These are phyloP conservation scores for Hyphopichia khmerensis DNA, from an alignment of 1,139 yeast genomes.

Conservation along the genomic window DNA sequence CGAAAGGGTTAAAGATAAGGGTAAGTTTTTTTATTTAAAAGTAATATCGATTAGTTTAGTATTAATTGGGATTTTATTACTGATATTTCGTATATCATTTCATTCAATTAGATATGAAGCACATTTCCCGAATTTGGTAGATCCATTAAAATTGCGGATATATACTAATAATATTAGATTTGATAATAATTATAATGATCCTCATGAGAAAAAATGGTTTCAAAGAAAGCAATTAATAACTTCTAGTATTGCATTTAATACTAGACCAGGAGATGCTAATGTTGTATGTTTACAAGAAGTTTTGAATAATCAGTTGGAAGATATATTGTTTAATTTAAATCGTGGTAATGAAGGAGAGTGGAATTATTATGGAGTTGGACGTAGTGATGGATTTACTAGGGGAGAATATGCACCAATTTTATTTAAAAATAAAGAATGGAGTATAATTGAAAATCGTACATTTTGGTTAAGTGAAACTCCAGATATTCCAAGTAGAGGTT, in stretches of 20 bases:
- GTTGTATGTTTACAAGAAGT: slow-evolving; percentile 58
- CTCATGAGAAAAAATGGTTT: slow-evolving; percentile 45
- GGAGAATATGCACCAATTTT: slow-evolving; percentile 51
- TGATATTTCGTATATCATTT: not conserved
- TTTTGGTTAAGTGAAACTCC: slow-evolving; percentile 51
- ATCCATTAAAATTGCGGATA: slow-evolving; percentile 31
- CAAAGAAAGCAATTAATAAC: slow-evolving; percentile 36
- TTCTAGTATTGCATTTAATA: slow-evolving; percentile 37
- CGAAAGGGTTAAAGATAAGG: not conserved
- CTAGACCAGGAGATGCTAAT: slow-evolving; percentile 31
- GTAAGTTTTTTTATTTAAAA: not conserved
- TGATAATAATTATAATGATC: slow-evolving; percentile 33
- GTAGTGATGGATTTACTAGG: slow-evolving; percentile 40
- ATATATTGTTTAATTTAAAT: slow-evolving; percentile 38
- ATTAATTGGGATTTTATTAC: not conserved
- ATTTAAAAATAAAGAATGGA: slow-evolving; percentile 35
- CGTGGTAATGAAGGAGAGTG: slow-evolving; percentile 25
- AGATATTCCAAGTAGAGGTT: slow-evolving; percentile 44
- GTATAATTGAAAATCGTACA: slow-evolving; percentile 29
- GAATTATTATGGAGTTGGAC: slow-evolving; percentile 47
- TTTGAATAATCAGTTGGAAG: slow-evolving; percentile 48
- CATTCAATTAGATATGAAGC: not conserved
- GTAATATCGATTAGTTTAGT: not conserved
- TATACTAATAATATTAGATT: slow-evolving; percentile 56
- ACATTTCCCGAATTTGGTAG: not conserved